These are phyloP conservation scores for Monosporozyma aerobia DNA, from an alignment of 805 yeast genomes.

Conservation along the genomic window DNA sequence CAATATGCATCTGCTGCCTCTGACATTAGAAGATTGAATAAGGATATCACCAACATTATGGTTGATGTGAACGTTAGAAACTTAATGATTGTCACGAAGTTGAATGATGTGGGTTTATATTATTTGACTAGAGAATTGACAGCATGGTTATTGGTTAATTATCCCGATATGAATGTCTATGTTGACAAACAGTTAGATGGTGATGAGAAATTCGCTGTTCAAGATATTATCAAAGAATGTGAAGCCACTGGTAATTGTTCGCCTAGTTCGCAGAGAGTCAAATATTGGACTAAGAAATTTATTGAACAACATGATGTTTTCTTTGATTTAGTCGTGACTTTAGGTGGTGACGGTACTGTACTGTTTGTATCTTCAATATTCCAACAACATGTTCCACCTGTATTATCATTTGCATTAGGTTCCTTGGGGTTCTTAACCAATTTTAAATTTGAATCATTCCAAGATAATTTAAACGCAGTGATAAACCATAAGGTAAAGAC, in stretches of 20 bases:
- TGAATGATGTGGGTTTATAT: constrained; percentile 70
- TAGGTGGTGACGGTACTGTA: constrained; percentile 98
- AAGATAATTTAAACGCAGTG: constrained; percentile 46
- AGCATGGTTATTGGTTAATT: constrained; percentile 54
- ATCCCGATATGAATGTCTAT: constrained; percentile 42
- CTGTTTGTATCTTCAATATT: constrained; percentile 79
- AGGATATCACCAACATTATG: constrained; percentile 59
- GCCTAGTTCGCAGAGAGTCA: constrained; percentile 35
- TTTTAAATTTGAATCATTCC: constrained; percentile 68
- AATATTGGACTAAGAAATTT: constrained; percentile 62
- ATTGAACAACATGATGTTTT: constrained; percentile 35
- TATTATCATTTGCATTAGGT: constrained; percentile 80
- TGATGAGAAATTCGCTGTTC: constrained; percentile 55
- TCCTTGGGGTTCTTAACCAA: constrained; percentile 88
- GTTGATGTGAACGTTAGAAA: constrained; percentile 61
- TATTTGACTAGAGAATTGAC: constrained; percentile 71
- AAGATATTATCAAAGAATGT: constrained; percentile 38
- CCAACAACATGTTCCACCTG: constrained; percentile 83
- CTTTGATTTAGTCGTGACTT: constrained; percentile 72
- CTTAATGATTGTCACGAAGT: constrained; percentile 80
- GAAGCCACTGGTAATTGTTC: constrained; percentile 2
- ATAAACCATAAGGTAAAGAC: constrained; percentile 65
- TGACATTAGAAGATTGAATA: constrained; percentile 69
- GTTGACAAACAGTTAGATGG: constrained; percentile 62
- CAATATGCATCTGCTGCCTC: constrained; percentile 74